Conservation (phyloP, 768 basidiomycete genomes). For the Podaxis sp. region DNA sequence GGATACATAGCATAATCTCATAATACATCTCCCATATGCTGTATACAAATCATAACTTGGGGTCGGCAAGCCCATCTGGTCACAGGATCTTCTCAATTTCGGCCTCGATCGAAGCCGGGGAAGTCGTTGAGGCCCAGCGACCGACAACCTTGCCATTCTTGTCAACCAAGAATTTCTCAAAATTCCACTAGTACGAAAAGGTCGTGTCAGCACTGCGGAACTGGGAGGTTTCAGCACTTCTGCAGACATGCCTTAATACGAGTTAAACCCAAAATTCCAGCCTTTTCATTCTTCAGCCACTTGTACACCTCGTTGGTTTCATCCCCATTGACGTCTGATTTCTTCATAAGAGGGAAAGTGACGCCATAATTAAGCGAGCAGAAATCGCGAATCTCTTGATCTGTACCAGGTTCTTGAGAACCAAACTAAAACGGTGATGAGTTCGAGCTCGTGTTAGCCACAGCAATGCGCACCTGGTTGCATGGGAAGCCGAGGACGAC, state of each 20-base stretch:
- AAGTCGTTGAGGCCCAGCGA: conserved; percentile 76
- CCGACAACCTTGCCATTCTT: conserved; percentile 74
- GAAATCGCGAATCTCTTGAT: conserved; percentile 71
- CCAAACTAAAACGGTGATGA: conserved; percentile 56
- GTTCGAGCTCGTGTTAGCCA: not conserved
- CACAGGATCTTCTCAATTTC: conserved; percentile 57
- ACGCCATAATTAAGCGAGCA: conserved; percentile 87
- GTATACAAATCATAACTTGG: not conserved
- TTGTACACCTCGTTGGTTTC: conserved; percentile 81
- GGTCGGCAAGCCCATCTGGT: not conserved
- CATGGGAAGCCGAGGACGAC: conserved; percentile 90
- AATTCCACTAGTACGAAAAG: conserved; percentile 67
- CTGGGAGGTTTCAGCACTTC: not conserved
- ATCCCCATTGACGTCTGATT: conserved; percentile 91
- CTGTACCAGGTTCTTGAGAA: conserved; percentile 81
- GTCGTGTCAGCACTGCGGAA: not conserved
- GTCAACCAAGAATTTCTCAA: conserved; percentile 86
- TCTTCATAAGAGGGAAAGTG: conserved; percentile 88
- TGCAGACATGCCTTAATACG: conserved; percentile 64
- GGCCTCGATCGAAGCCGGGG: conserved; percentile 60
- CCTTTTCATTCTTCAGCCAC: conserved; percentile 80
- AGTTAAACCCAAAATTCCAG: conserved; percentile 67
- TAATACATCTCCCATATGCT: not conserved
- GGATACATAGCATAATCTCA: not conserved
- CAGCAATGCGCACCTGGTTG: conserved; percentile 61